Conservation (phyloP, 2,329 filamentous ascomycete species). For the Neoascochyta sp. region DNA sequence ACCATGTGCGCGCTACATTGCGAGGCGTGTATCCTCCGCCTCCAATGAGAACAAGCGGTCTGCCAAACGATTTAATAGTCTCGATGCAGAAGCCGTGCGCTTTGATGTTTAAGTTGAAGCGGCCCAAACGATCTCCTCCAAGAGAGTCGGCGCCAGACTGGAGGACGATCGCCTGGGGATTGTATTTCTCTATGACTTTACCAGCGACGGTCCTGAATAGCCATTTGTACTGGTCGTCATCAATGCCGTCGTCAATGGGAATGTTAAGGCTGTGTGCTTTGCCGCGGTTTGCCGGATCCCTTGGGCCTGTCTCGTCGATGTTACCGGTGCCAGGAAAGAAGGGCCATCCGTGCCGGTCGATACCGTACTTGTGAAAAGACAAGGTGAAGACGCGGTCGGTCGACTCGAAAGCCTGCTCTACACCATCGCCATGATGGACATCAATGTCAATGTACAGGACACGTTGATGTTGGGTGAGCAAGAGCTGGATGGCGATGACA, state of each 20-base stretch:
- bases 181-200: constrained; percentile 74
- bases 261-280: constrained; percentile 89
- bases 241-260: constrained; percentile 84
- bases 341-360: constrained; percentile 47
- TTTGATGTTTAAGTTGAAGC: constrained; percentile 95
- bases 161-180: constrained; percentile 85
- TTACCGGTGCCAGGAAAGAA: constrained; percentile 94
- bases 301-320: constrained; percentile 78
- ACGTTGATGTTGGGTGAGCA: constrained; percentile 75
- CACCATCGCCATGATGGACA: constrained; percentile 86
- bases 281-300: constrained; percentile 77
- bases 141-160: constrained; percentile 96
- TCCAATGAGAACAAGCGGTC: constrained; percentile 86
- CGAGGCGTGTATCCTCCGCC: constrained; percentile 95
- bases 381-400: constrained; percentile 88
- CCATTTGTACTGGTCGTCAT: constrained; percentile 80
- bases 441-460: constrained; percentile 95
- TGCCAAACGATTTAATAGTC: constrained; percentile 74
- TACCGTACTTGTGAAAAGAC: constrained; percentile 96
- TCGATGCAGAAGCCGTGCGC: constrained; percentile 89
- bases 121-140: constrained; percentile 85
- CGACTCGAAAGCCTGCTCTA: constrained; percentile 87
- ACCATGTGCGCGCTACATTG: constrained; percentile 95
- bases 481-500: constrained; percentile 84
- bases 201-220: constrained; percentile 81